These are phyloP conservation scores for Candida mattraensis DNA, from an alignment of 805 yeast genomes.

Conservation along the genomic window DNA sequence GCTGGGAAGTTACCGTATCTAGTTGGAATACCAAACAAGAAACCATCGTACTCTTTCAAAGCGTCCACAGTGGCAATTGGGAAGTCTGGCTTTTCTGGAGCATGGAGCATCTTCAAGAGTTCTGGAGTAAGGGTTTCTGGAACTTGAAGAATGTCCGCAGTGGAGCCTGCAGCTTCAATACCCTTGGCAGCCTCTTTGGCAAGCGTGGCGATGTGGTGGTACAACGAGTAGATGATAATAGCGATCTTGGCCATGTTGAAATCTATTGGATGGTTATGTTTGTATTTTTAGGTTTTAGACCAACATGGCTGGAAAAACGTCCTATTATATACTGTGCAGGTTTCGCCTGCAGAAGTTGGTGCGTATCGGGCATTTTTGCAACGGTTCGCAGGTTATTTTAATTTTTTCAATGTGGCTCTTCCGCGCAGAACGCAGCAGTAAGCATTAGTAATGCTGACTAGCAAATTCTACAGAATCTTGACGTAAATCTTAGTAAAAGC, in stretches of 20 bases:
- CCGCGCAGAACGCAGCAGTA: no score
- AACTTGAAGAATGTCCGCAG: slow-evolving; percentile 70
- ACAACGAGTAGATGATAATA: slow-evolving; percentile 67
- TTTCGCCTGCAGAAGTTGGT: no score
- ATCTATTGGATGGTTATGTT: no score
- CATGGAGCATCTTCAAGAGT: slow-evolving; percentile 54
- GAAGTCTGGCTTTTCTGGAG: slow-evolving; percentile 61
- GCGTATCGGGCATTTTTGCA: no score
- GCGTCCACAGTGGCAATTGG: slow-evolving; percentile 67
- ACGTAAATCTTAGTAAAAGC: slow-evolving; percentile 3
- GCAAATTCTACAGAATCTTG: neutral
- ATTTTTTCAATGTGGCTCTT: no score
- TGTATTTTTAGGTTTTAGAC: no score
- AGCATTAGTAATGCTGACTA: slow-evolving; percentile 7
- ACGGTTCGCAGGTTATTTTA: no score
- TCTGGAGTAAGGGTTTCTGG: slow-evolving; percentile 72
- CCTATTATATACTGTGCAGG: no score
- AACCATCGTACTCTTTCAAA: slow-evolving; percentile 69
- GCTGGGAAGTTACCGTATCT: slow-evolving; percentile 83
- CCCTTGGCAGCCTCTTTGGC: slow-evolving; percentile 74
- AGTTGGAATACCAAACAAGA: slow-evolving; percentile 84
- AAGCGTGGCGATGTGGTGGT: slow-evolving; percentile 71
- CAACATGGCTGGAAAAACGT: no score
- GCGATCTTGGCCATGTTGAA: slow-evolving; percentile 26
- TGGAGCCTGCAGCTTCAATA: slow-evolving; percentile 64